A percentile compares a stretch with the other conserved stretches of the same genome.
These are phyloP conservation scores for Xanthoconium separans DNA, from an alignment of 1,284 basidiomycete species.

Conservation along the genomic window DNA sequence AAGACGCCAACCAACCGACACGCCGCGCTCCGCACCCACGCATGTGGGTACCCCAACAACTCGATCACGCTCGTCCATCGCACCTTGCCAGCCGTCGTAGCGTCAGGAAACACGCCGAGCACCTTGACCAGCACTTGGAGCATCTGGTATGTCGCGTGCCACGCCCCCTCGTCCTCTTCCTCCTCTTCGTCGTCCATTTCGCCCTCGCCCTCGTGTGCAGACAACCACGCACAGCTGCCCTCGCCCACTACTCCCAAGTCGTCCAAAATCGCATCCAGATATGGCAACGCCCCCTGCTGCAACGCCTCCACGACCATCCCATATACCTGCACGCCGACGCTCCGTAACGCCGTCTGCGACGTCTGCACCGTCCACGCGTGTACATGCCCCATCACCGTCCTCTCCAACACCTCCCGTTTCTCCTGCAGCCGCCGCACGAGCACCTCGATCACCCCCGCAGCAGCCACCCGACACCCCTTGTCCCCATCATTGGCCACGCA, in stretches of 20 bases:
- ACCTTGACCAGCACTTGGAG: conserved; percentile 69
- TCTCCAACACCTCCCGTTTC: conserved; percentile 37
- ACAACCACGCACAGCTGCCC: conserved; percentile 44
- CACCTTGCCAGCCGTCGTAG: conserved; percentile 37
- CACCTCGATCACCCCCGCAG: conserved; percentile 77
- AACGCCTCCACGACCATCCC: conserved; percentile 75
- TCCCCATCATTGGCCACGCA: conserved; percentile 93
- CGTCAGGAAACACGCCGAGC: conserved; percentile 55
- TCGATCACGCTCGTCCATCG: conserved; percentile 65
- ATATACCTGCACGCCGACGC: conserved; percentile 80
- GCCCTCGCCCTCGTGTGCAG: conserved; percentile 38
- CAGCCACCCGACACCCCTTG: conserved; percentile 85
- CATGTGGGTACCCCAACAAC: conserved; percentile 87
- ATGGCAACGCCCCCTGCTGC: conserved; percentile 46
- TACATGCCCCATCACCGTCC: conserved; percentile 62
- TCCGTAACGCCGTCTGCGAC: conserved; percentile 57
- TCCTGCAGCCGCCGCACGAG: conserved; percentile 72
- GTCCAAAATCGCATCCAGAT: conserved; percentile 55
- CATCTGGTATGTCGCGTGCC: conserved; percentile 85
- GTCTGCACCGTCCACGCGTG: conserved; percentile 79
- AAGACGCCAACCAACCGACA: conserved; percentile 76
- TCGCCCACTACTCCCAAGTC: conserved; percentile 56
- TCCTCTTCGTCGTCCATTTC: conserved; percentile 39
- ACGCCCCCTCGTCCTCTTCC: conserved; percentile 51
- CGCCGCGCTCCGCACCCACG: conserved; percentile 88